Conservation (phyloP, 768 basidiomycete genomes). For the Boletellus ananas region DNA sequence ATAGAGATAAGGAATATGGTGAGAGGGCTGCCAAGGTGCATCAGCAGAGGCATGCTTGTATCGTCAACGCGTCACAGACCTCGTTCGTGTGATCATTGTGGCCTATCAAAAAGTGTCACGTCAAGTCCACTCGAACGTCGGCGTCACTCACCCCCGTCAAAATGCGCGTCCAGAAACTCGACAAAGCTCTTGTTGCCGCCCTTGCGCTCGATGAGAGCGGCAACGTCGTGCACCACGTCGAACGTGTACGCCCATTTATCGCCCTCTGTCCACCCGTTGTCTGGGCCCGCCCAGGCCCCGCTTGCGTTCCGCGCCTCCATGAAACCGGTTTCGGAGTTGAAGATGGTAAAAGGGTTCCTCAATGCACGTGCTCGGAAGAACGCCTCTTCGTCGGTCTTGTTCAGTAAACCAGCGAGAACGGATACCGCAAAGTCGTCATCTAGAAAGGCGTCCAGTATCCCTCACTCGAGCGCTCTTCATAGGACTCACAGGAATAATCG, state of each 20-base stretch:
- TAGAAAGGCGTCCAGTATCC: conserved; percentile 22
- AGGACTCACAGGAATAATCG: conserved; percentile 66
- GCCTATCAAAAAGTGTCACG: conserved; percentile 35
- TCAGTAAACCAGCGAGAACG: conserved; percentile 53
- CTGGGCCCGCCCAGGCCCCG: conserved; percentile 70
- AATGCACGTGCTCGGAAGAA: conserved; percentile 57
- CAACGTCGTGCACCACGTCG: conserved; percentile 69
- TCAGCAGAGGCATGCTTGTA: conserved; percentile 3
- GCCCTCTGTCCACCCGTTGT: conserved; percentile 80
- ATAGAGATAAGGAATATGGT: conserved; percentile 84
- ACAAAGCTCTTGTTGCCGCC: conserved; percentile 69
- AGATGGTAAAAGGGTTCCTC: conserved; percentile 57
- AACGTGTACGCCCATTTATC: conserved; percentile 77
- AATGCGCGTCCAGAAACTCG: conserved; percentile 57
- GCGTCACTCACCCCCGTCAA: conserved; percentile 39
- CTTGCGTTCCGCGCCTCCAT: conserved; percentile 75
- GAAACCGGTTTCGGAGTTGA: conserved; percentile 64
- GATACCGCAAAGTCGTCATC: conserved; percentile 78
- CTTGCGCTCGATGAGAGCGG: conserved; percentile 54
- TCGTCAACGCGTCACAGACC: conserved; percentile 22
- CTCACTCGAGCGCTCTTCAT: background rate
- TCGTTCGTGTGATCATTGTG: conserved; percentile 85
- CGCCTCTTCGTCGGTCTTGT: conserved; percentile 45
- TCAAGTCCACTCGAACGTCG: background rate
- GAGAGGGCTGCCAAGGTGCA: conserved; percentile 56